These are phyloP conservation scores for Pestalotiopsis sp. DNA, from an alignment of 2,329 filamentous ascomycete species.

Conservation along the genomic window DNA sequence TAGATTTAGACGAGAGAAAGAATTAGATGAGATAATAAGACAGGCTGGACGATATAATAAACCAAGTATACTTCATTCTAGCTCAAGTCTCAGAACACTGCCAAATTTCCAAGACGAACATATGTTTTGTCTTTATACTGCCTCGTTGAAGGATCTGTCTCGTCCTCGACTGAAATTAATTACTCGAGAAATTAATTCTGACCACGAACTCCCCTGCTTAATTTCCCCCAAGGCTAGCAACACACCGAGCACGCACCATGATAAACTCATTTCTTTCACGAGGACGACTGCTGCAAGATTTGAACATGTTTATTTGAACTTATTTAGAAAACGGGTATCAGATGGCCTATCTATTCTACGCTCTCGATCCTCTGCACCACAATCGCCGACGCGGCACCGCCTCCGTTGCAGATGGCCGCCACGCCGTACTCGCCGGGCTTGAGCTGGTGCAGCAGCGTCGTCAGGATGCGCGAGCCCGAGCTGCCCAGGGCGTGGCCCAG, in stretches of 20 bases:
- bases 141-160: too few relatives aligned
- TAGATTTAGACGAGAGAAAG: not conserved
- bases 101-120: too few relatives aligned
- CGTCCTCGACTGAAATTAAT: too few relatives aligned
- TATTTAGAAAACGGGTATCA: not conserved
- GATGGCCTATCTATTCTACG: conserved; percentile 38
- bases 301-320: not conserved
- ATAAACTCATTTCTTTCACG: not conserved
- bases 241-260: not conserved
- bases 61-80: not conserved
- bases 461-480: conserved; percentile 88
- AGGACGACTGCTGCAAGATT: not conserved
- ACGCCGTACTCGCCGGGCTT: conserved; percentile 92
- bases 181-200: too few relatives aligned
- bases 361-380: conserved; percentile 82
- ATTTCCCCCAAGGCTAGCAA: not conserved
- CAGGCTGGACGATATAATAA: not conserved
- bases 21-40: not conserved
- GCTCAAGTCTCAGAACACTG: too few relatives aligned
- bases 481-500: conserved; percentile 91
- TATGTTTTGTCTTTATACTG: too few relatives aligned
- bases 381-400: conserved; percentile 87
- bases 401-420: conserved; percentile 95
- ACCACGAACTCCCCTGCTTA: too few relatives aligned
- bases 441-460: conserved; percentile 87